Evolutionary conservation across 768 basidiomycete species (phyloP), one percentile per base, ranked within the genome.

Genomic region (Xerocomellus intermedius): DNA sequence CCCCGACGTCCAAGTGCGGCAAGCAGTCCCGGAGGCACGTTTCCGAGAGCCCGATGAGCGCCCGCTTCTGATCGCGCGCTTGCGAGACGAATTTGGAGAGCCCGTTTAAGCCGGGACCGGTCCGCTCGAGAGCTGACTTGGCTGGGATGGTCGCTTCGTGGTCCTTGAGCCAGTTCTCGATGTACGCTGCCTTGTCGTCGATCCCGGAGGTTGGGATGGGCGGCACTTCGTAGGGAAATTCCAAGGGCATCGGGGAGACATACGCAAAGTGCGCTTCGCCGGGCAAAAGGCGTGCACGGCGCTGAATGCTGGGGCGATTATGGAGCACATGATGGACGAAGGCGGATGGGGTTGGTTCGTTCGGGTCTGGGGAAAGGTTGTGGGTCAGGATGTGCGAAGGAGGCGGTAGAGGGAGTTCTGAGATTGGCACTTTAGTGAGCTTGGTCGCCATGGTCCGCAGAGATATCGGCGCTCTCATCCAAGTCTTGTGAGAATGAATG

Each of bases 1-100:
- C 92, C 4, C 94, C 94, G 12, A 93, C 86, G 54, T 96, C 88
- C 19, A 98, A 77, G 59, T 85, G 82, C 0, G 95, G 95, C 9
- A 97, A 69, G 61, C 86, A 90, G 60, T 96, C 93, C 30, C 78
- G 71, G 42, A 93, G 66, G 13, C 84, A 84, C 2, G 80, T 78
- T 45, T 82, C 79, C 1, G 93, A 85, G 17, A 98, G 60, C 5
- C 84, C 92, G 17, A 97, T 77, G 37, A 98, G 83, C 44, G 78
- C 74, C 44, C 81, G 74, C 4, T 71, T 74, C 45, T 81, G 77
- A 52, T 85, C 79, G 49, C 85, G 73, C 46, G 76, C 75, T 61
- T 75, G 71, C 8, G 79, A 70, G 42, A 73, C 74, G 57, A 82
- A 81, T 61, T 82, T 82, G 52, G 73, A 76, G 54, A 85, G 64